Conservation (phyloP, 2,329 filamentous ascomycete species). For the Neonectria punicea region DNA sequence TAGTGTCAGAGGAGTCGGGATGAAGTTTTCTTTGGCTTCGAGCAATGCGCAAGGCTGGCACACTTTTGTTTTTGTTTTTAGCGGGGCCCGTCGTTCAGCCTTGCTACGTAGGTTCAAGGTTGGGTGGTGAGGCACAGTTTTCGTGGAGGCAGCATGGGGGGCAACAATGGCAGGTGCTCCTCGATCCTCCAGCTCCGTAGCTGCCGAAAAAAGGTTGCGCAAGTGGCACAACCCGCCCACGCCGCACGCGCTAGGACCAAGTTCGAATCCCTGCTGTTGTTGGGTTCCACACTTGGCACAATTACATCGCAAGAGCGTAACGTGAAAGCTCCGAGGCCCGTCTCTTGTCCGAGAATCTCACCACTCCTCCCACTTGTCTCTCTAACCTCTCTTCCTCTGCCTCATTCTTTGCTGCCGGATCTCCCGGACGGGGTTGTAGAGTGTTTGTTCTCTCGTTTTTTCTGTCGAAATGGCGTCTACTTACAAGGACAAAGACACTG, state of each 20-base stretch:
- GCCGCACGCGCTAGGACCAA: slow-evolving; percentile 5
- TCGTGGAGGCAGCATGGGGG: background rate
- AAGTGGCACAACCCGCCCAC: background rate
- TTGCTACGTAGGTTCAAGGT: slow-evolving; percentile 18
- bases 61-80: slow-evolving; percentile 35
- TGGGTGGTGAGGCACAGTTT: background rate
- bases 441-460: slow-evolving; percentile 33
- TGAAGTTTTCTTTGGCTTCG: slow-evolving; percentile 7
- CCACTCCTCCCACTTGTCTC: slow-evolving; percentile 34
- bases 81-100: slow-evolving; percentile 29
- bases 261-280: slow-evolving; percentile 31
- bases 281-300: slow-evolving; percentile 30
- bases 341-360: slow-evolving; percentile 40
- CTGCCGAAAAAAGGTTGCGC: background rate
- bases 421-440: slow-evolving; percentile 45
- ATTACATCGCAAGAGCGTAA: slow-evolving; percentile 41
- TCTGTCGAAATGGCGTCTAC: slow-evolving; percentile 51
- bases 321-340: slow-evolving; percentile 43
- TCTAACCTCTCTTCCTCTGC: slow-evolving; percentile 28
- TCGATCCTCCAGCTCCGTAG: background rate
- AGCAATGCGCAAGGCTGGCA: slow-evolving; percentile 15
- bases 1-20: background rate
- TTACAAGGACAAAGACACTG: slow-evolving; percentile 74
- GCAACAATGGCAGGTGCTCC: background rate
- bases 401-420: slow-evolving; percentile 42